Percentiles rank a stretch among this genome's conserved stretches.
phyloP scores from a whole-genome alignment of 1,284 basidiomycete genomes.

The Sphagnurus paluster region DNA sequence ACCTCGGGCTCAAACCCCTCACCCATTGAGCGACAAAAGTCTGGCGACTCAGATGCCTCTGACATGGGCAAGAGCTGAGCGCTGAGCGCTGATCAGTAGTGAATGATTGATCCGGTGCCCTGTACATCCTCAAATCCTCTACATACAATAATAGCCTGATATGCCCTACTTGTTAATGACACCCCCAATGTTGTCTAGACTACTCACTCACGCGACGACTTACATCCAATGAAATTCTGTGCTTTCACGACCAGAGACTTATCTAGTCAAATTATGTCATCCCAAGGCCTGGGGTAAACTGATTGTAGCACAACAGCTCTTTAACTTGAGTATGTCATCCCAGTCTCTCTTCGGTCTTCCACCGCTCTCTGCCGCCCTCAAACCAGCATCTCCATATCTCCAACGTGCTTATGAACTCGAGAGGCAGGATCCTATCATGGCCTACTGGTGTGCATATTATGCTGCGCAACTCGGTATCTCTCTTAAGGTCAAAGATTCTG shows the following conservation, averaged over 20 bases:
- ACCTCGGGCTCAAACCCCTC: constrained; percentile 32
- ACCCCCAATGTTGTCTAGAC: constrained; percentile 8
- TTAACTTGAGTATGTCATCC: constrained; percentile 25
- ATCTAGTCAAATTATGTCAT: constrained; percentile 13
- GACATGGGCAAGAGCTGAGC: constrained; percentile 22
- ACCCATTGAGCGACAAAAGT: constrained; percentile 36
- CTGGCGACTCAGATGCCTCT: constrained; percentile 16
- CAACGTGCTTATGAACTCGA: constrained; percentile 88
- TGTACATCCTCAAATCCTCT: constrained; percentile 7
- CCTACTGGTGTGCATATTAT: constrained; percentile 97
- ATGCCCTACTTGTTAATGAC: constrained; percentile 15
- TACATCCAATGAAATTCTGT: background rate
- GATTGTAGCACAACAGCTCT: constrained; percentile 1
- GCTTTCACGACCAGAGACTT: background rate
- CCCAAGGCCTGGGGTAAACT: too few relatives aligned
- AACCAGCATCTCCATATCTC: constrained; percentile 74
- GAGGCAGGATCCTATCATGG: constrained; percentile 79
- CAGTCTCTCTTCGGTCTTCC: constrained; percentile 49
- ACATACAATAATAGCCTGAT: constrained; percentile 14
- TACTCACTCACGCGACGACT: too few relatives aligned
- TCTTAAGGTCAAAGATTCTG: constrained; percentile 56
- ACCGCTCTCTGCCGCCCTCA: constrained; percentile 57
- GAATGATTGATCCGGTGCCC: background rate
- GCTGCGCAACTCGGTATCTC: constrained; percentile 87
- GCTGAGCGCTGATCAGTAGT: constrained; percentile 30